Evolutionary conservation across 2,329 filamentous ascomycete species (phyloP), one percentile per base, ranked within the genome.

Genomic region (Calonectria honghensis): DNA sequence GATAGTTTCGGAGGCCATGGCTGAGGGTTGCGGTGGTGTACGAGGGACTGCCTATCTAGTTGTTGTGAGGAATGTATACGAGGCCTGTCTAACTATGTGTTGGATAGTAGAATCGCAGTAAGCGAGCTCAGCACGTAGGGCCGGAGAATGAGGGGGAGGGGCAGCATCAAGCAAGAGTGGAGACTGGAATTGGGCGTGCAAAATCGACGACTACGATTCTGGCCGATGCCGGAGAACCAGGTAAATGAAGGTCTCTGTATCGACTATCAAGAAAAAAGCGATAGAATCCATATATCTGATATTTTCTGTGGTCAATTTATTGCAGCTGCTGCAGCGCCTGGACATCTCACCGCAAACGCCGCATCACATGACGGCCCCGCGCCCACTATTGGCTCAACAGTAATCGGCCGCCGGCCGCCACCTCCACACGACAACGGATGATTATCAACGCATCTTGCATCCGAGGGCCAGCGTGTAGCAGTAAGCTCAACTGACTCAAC

Each of bases 1-100:
- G 48, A 79, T 67, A 13, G 78, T 65, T 50, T 78, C 75, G 61
- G 78, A 75, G 29, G 79, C 75, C 82, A 84, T 84, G 67, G 41
- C 78, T 35, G 13, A 29, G 6, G 20, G 5, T 14, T 24, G 31
- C 1, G 24, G n/a, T 29, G 16, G 7, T n/a, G 14, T 35, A 61
- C 6, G n/a, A 39, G 57, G n/a, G 57, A 13, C 57, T 41, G 35
- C 16, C 35, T 18, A 41, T 24, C 16, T 63, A 41, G 35, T 41
- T 27, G 3, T 11, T n/a, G 35, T 29, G 57, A 41, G n/a, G 37
- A 35, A 27, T 63, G 32, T 63, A 63, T 63, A 4, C 24, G 27
- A 41, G 39, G 57, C 24, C 27, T 24, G 24, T 27, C 32, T 41
- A 37, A 41, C 57, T 63, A 63, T 63, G 35, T 41, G 57, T 37